Percentiles rank a stretch among this genome's conserved stretches.
Evolutionary conservation across 1,284 basidiomycete genomes (phyloP).

Genomic region (Tetrapyrgos nigripes): DNA sequence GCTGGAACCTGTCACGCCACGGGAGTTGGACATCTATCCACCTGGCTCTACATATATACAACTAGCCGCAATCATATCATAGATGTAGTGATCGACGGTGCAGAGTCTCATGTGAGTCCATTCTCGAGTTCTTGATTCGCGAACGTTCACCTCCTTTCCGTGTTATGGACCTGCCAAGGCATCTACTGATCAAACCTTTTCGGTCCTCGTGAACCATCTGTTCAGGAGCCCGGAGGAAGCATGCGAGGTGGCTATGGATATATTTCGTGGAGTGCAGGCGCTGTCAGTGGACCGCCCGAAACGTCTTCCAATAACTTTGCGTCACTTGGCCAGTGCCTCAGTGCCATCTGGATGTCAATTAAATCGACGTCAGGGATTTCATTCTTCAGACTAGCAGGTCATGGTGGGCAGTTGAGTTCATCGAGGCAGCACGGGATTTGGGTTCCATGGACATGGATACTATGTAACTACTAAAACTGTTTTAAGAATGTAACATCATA

Average conservation of each 20-base stretch:
- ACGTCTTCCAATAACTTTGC: background rate
- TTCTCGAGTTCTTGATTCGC: background rate
- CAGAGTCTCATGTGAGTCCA: background rate
- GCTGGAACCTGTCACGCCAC: background rate
- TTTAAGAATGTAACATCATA: too few relatives aligned
- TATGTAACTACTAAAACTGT: too few relatives aligned
- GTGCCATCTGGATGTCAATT: background rate
- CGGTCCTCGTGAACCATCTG: background rate
- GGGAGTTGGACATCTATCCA: background rate
- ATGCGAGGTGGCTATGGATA: background rate
- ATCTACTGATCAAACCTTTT: background rate
- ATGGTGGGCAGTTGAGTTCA: background rate
- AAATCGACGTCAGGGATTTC: background rate
- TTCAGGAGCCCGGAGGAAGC: background rate
- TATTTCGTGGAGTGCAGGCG: background rate
- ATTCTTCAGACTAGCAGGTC: background rate
- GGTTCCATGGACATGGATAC: too few relatives aligned
- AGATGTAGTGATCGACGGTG: background rate
- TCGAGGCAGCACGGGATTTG: too few relatives aligned
- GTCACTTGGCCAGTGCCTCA: background rate
- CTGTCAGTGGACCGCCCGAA: too few relatives aligned
- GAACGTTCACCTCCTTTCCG: background rate
- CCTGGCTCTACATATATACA: background rate
- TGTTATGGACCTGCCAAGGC: background rate
- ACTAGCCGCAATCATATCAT: background rate